Base-by-base conservation (phyloP, 2,329 filamentous ascomycete species). In the Fusarium protoensiforme region DNA sequence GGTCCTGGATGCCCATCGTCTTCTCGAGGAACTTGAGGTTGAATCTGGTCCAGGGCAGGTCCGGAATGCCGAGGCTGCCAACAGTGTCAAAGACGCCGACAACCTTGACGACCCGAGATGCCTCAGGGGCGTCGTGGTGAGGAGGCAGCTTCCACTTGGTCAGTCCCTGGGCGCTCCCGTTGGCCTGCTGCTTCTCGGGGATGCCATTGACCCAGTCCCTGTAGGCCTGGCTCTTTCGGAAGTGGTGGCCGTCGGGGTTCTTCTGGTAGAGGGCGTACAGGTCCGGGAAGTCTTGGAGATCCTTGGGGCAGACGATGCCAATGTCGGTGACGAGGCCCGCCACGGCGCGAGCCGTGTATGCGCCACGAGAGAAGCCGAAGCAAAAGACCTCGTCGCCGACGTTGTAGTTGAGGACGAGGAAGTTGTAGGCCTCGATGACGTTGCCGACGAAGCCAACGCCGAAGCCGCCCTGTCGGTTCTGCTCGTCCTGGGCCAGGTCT, bases 311-410 rank as follows among this genome's bases (percentile, higher is more conserved):
- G 54, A 80, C 68, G 61, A 80, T 66, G 8, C 79, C 78, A 56
- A 80, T 72, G 36, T 78, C 73, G 20, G 74, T 76, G 33, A 81
- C 69, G 16, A 78, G 75, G 14, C 76, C 76, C 4, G 81, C 78
- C 5, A 82, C 77, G 2, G 80, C 80, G 13, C 81, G 81, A n/a
- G 81, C 81, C 0, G 81, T 83, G 62, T 82, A 83, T 24, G 81
- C 81, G 24, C 81, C 81, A 2, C 81, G 77, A 0, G 81, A 83
- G 73, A 82, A 83, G 16, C 81, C 81, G 33, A 82, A 73, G 35
- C 81, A 78, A 20, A 82, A 74, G 29, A 83, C 79, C 64, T 83
- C 79, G n/a, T 77, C 75, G 2, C 75, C 75, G 1, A 66, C 33
- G 18, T 76, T 72, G 46, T 75, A 83, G 75, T 83, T 84, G 48